phyloP scores from a whole-genome alignment of 176 grass and related monocot species.

The Oryza glaberrima region DNA sequence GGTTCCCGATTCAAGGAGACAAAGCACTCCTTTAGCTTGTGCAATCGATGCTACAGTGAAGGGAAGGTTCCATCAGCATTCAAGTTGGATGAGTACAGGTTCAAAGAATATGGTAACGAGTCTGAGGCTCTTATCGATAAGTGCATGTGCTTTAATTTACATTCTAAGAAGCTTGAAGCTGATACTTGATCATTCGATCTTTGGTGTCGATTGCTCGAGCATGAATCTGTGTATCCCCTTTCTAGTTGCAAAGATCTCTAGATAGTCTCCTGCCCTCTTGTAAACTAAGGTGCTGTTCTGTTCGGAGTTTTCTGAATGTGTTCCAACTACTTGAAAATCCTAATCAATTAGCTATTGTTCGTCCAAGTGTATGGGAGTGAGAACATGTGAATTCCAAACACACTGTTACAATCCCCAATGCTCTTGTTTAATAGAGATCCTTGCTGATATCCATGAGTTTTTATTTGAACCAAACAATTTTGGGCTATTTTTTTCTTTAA shows the following conservation, averaged over 20 bases:
- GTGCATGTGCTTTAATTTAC: slow-evolving; percentile 83
- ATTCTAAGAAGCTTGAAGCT: slow-evolving; percentile 61
- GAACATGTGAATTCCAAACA: slow-evolving; percentile 48
- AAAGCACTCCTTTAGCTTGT: slow-evolving; percentile 81
- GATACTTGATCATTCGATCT: slow-evolving; percentile 61
- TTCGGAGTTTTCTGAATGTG: slow-evolving; percentile 37
- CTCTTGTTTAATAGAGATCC: slow-evolving; percentile 20
- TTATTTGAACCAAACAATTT: slow-evolving; percentile 9
- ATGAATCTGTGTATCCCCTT: slow-evolving; percentile 48
- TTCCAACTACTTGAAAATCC: slow-evolving; percentile 24
- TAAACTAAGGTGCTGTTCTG: slow-evolving; percentile 58
- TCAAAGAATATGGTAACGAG: slow-evolving; percentile 89
- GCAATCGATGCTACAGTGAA: slow-evolving; percentile 91
- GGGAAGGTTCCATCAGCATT: slow-evolving; percentile 92
- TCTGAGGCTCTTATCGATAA: slow-evolving; percentile 79
- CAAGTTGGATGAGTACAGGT: slow-evolving; percentile 90
- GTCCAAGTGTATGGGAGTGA: slow-evolving; percentile 38
- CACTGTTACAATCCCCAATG: slow-evolving; percentile 6
- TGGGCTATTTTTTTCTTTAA: not conserved
- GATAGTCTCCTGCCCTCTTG: slow-evolving; percentile 53
- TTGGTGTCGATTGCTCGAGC: slow-evolving; percentile 15
- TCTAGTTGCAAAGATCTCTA: slow-evolving; percentile 59
- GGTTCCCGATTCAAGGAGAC: slow-evolving; percentile 96
- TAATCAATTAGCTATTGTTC: slow-evolving; percentile 36
- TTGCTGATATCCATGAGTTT: slow-evolving; percentile 25